Evolutionary conservation across 257 asterid species (phyloP).

Genomic region (Fraxinus anomala): DNA sequence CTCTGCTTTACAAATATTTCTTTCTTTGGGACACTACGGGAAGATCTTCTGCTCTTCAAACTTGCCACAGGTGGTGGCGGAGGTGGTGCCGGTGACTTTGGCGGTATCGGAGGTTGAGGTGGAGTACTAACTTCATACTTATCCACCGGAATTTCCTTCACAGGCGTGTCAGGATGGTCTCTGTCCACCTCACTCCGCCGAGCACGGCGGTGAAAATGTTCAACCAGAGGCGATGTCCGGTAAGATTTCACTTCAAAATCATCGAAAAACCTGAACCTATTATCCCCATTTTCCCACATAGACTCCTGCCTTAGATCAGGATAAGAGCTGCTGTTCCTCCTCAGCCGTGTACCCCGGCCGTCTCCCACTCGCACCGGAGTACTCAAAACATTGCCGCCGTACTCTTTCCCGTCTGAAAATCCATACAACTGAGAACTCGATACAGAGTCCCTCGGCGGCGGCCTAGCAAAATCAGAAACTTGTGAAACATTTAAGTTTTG

Average conservation of each 20-base stretch:
- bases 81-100: conserved; percentile 38
- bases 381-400: conserved; percentile 8
- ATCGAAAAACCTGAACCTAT: conserved; percentile 48
- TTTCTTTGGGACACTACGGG: conserved; percentile 48
- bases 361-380: not conserved
- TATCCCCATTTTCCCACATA: conserved; percentile 49
- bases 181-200: conserved; percentile 29
- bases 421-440: conserved; percentile 42
- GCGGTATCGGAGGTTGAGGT: conserved; percentile 18
- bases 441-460: conserved; percentile 23
- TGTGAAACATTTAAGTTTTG: conserved; percentile 8
- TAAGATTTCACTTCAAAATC: conserved; percentile 63
- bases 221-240: conserved; percentile 36
- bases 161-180: conserved; percentile 28
- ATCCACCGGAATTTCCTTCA: conserved; percentile 65
- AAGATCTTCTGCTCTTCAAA: conserved; percentile 50
- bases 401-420: conserved; percentile 38
- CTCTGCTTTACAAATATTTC: conserved; percentile 36
- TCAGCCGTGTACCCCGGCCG: conserved; percentile 43
- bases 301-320: conserved; percentile 72
- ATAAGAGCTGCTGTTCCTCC: conserved; percentile 74
- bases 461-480: conserved; percentile 25
- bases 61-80: conserved; percentile 37
- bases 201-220: conserved; percentile 25
- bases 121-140: conserved; percentile 49